These are phyloP conservation scores for Lentinus polychrous DNA, from an alignment of 1,284 basidiomycete species.

Conservation along the genomic window DNA sequence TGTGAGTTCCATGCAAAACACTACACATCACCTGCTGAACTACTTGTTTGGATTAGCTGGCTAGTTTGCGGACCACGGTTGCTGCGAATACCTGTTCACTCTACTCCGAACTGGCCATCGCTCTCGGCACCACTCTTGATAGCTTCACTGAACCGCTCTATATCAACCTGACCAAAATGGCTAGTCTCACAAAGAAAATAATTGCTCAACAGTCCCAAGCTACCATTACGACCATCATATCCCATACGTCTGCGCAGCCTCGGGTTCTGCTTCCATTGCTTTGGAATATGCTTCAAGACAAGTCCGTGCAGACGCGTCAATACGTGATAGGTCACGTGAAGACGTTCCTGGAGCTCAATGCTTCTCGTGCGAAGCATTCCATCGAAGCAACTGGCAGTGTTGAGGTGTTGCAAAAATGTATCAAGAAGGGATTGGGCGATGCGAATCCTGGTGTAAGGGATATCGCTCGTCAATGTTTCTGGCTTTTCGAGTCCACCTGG, in stretches of 20 bases:
- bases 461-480: slow-evolving; percentile 69
- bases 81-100: slow-evolving; percentile 75
- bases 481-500: slow-evolving; percentile 79
- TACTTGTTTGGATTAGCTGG: slow-evolving; percentile 43
- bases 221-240: slow-evolving; percentile 63
- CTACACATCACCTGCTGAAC: slow-evolving; percentile 7
- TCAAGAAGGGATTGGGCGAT: slow-evolving; percentile 74
- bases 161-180: slow-evolving; percentile 78
- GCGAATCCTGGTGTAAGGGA: slow-evolving; percentile 78
- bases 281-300: slow-evolving; percentile 75
- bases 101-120: slow-evolving; percentile 68
- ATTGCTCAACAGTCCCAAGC: slow-evolving; percentile 83
- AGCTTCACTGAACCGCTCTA: slow-evolving; percentile 73
- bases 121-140: slow-evolving; percentile 70
- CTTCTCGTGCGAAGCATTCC: slow-evolving; percentile 47
- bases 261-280: slow-evolving; percentile 67
- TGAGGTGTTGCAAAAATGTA: slow-evolving; percentile 63
- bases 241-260: slow-evolving; percentile 67
- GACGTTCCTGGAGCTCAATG: slow-evolving; percentile 68
- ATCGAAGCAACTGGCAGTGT: slow-evolving; percentile 65
- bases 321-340: slow-evolving; percentile 66
- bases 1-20: slow-evolving; percentile 38
- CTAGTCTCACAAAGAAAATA: slow-evolving; percentile 93
- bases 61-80: slow-evolving; percentile 90
- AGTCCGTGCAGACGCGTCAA: slow-evolving; percentile 75